A percentile compares a stretch with the other conserved stretches of the same genome.
Evolutionary conservation across 768 basidiomycete species (phyloP).

Genomic region (Suillus subalutaceus): DNA sequence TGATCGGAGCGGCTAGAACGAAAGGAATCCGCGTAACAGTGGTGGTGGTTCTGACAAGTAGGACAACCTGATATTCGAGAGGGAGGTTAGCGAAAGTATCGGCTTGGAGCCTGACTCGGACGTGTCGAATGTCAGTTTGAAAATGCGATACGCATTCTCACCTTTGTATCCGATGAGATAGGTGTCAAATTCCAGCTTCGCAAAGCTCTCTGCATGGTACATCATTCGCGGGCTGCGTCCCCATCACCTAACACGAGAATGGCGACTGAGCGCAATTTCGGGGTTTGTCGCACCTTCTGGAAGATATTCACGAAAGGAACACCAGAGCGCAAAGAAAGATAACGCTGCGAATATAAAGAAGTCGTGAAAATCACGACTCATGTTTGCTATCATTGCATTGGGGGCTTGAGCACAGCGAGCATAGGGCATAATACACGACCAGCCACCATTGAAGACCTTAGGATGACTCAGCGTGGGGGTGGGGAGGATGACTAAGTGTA

Average conservation of each 20-base stretch:
- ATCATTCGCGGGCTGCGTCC: slow-evolving; percentile 97
- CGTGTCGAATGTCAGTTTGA: slow-evolving; percentile 17
- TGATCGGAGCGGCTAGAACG: slow-evolving; percentile 75
- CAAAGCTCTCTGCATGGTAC: slow-evolving; percentile 96
- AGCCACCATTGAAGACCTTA: not conserved
- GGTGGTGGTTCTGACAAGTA: slow-evolving; percentile 70
- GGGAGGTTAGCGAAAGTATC: slow-evolving; percentile 68
- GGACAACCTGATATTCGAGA: slow-evolving; percentile 64
- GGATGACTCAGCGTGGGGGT: too few species aligned
- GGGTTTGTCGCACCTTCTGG: slow-evolving; percentile 23
- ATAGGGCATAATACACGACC: not conserved
- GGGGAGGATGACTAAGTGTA: too few species aligned
- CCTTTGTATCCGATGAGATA: slow-evolving; percentile 87
- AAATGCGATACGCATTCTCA: slow-evolving; percentile 34
- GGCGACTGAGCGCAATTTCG: slow-evolving; percentile 68
- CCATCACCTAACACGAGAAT: slow-evolving; percentile 92
- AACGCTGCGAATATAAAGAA: slow-evolving; percentile 13
- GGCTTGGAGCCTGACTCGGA: slow-evolving; percentile 82
- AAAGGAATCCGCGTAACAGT: slow-evolving; percentile 60
- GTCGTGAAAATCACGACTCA: not conserved
- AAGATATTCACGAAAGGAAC: slow-evolving; percentile 16
- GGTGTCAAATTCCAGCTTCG: slow-evolving; percentile 75
- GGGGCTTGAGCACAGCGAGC: not conserved
- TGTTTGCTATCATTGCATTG: slow-evolving; percentile 12
- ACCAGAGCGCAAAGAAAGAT: slow-evolving; percentile 19